Conservation (phyloP, 305 asterid genomes). For the Withania somnifera region DNA sequence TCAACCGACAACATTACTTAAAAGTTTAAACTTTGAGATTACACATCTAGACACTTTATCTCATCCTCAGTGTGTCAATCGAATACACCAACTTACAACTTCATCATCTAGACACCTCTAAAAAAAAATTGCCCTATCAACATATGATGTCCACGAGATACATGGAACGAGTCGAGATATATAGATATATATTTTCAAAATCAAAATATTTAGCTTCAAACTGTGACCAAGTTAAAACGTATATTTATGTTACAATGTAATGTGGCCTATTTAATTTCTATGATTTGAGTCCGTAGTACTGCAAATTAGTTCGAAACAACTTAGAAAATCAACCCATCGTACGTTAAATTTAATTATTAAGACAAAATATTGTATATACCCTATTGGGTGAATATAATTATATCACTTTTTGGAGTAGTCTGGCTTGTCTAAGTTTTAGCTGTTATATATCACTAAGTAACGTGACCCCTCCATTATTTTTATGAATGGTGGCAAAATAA, state of each 20-base stretch:
- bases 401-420: background rate
- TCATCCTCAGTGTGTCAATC: background rate
- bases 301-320: background rate
- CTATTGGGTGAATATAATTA: background rate
- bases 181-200: background rate
- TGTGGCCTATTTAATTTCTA: background rate
- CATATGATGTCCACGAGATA: background rate
- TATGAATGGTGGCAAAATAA: background rate
- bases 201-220: background rate
- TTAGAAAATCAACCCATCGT: background rate
- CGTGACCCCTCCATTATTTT: background rate
- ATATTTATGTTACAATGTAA: background rate
- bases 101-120: background rate
- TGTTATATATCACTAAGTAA: background rate
- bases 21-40: no score
- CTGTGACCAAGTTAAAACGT: background rate
- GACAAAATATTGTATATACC: background rate
- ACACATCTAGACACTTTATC: no score
- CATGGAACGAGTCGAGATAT: background rate
- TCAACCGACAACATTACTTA: no score
- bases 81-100: background rate
- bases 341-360: background rate
- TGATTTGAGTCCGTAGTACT: background rate
- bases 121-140: background rate
- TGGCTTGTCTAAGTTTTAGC: background rate